Evolutionary conservation across 2,329 filamentous ascomycete species (phyloP).

Genomic region (Xylariaceae sp.): DNA sequence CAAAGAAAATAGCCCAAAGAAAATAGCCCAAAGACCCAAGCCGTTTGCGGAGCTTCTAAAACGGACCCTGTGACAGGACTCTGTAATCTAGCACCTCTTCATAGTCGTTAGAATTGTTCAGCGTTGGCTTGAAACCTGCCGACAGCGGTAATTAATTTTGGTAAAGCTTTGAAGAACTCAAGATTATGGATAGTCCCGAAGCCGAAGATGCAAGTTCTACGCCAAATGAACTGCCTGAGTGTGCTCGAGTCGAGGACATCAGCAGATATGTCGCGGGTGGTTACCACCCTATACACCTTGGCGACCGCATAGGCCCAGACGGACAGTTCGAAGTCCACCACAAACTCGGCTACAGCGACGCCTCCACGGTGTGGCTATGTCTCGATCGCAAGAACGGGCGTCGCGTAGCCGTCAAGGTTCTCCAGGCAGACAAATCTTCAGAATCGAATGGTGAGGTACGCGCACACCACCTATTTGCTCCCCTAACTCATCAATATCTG

Average conservation of each 20-base stretch:
- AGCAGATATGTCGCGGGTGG: constrained; percentile 8
- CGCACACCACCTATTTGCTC: constrained; percentile 7
- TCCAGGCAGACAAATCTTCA: constrained; percentile 4
- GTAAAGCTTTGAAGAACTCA: too few relatives aligned
- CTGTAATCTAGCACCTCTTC: too few relatives aligned
- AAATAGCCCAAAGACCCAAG: not conserved
- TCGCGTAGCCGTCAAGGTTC: constrained; percentile 9
- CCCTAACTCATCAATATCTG: not conserved
- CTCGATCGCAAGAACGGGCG: not conserved
- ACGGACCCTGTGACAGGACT: too few relatives aligned
- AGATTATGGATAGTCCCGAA: not conserved
- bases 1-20: not conserved
- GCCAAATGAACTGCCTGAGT: not conserved
- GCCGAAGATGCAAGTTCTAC: not conserved
- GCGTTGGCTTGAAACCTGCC: not conserved
- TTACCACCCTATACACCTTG: constrained; percentile 19
- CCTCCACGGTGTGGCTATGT: constrained; percentile 16
- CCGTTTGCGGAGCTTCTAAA: not conserved
- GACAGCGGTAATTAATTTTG: not conserved
- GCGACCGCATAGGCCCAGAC: constrained; percentile 15
- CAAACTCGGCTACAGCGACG: constrained; percentile 15
- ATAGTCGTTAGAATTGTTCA: too few relatives aligned
- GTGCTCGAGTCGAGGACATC: constrained; percentile 11
- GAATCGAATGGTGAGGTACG: not conserved
- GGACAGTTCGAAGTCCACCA: constrained; percentile 22